Percentiles rank a stretch among this genome's conserved stretches.
Conservation (phyloP, 345 rosid species). For the Lumnitzera racemosa region DNA sequence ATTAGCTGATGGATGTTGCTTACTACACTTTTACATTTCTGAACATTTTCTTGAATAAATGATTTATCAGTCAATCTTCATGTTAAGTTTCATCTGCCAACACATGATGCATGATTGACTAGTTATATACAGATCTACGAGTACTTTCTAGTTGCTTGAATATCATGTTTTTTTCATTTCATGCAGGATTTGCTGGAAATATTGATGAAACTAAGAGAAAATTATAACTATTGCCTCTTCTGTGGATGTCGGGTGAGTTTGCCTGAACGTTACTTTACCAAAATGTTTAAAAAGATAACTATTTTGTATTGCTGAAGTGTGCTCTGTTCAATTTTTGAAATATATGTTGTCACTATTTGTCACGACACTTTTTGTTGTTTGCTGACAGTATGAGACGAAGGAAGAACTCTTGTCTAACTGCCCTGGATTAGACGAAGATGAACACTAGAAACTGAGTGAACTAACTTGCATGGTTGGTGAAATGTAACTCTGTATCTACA, state of each 20-base stretch:
- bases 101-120: too few relatives aligned
- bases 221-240: constrained; percentile 69
- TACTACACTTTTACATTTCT: background rate
- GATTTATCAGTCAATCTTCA: too few relatives aligned
- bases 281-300: background rate
- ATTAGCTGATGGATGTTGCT: background rate
- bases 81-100: too few relatives aligned
- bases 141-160: background rate
- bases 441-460: constrained; percentile 24
- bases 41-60: background rate
- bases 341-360: background rate
- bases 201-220: constrained; percentile 66
- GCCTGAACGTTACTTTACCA: background rate
- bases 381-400: constrained; percentile 59
- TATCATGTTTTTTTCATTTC: constrained; percentile 10
- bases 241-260: constrained; percentile 66
- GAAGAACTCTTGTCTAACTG: constrained; percentile 69
- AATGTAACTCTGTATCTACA: too few relatives aligned
- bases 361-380: constrained; percentile 13
- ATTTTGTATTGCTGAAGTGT: background rate
- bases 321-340: background rate
- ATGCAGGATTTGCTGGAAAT: constrained; percentile 71
- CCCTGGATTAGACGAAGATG: constrained; percentile 83
- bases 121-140: background rate
- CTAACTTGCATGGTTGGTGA: background rate